phyloP scores from a whole-genome alignment of 2,329 filamentous ascomycete genomes.

The Tolypocladium nubicola region DNA sequence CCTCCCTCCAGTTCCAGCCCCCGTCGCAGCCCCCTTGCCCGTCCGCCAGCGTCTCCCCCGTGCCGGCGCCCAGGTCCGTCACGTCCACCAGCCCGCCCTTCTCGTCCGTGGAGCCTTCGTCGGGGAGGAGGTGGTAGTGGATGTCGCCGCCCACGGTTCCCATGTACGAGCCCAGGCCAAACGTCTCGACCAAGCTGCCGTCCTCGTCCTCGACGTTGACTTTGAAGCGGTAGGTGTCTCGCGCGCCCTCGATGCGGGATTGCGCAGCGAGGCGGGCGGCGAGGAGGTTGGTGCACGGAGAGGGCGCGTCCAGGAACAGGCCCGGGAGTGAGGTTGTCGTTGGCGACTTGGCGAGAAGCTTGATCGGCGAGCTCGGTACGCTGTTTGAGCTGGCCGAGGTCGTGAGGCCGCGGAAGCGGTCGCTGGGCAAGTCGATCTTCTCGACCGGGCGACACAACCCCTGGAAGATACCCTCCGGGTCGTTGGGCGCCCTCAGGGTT shows the following conservation, averaged over 20 bases:
- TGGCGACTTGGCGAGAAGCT: conserved; percentile 21
- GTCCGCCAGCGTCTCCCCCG: conserved; percentile 31
- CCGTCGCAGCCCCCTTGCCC: conserved; percentile 32
- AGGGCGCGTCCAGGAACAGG: conserved; percentile 5
- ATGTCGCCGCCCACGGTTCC: conserved; percentile 50
- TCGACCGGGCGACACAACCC: conserved; percentile 53
- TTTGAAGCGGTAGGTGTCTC: conserved; percentile 40
- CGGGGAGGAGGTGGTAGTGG: conserved; percentile 48
- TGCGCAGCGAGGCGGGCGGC: conserved; percentile 54
- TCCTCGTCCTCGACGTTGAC: conserved; percentile 47
- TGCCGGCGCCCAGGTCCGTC: conserved; percentile 35
- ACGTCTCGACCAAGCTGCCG: conserved; percentile 39
- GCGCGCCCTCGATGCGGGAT: conserved; percentile 48
- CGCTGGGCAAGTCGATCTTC: conserved; percentile 38
- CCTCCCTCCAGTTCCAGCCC: conserved; percentile 32
- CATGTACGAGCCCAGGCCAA: conserved; percentile 49
- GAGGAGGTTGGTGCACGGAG: conserved; percentile 33
- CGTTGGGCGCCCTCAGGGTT: conserved; percentile 52
- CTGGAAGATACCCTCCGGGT: conserved; percentile 61
- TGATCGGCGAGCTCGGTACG: conserved; percentile 14
- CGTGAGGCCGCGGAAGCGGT: conserved; percentile 29
- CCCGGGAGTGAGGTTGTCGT: conserved; percentile 22
- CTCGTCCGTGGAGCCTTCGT: conserved; percentile 43
- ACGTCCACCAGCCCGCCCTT: conserved; percentile 45
- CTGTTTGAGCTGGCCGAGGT: conserved; percentile 8